Evolutionary conservation across 441 rosid genomes (phyloP).

Genomic region (Pelargonium myrrhifolium): DNA sequence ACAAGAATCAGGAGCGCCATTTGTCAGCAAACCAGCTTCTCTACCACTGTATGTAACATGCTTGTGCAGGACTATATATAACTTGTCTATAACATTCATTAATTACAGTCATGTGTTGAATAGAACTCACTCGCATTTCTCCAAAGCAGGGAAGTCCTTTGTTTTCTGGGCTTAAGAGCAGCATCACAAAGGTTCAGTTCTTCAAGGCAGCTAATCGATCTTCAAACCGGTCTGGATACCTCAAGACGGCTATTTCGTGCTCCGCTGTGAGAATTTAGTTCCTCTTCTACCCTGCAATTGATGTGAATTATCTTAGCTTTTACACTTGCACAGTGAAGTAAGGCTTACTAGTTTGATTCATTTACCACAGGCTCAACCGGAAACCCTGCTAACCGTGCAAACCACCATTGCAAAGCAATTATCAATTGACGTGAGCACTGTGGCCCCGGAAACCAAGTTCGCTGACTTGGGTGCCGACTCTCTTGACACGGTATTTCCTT

Average conservation of each 20-base stretch:
- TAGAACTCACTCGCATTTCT: slow-evolving; percentile 3
- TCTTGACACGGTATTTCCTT: slow-evolving; percentile 44
- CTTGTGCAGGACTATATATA: background rate
- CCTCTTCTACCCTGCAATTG: background rate
- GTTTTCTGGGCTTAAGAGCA: slow-evolving; percentile 25
- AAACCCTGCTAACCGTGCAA: slow-evolving; percentile 49
- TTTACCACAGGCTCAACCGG: slow-evolving; percentile 32
- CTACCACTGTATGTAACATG: slow-evolving; percentile 23
- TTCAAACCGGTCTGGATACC: slow-evolving; percentile 26
- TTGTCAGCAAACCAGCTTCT: slow-evolving; percentile 26
- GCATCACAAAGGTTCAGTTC: slow-evolving; percentile 23
- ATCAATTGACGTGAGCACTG: slow-evolving; percentile 43
- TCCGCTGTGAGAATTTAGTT: slow-evolving; percentile 31
- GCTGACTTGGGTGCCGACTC: slow-evolving; percentile 74
- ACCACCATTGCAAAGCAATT: slow-evolving; percentile 57
- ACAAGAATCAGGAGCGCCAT: slow-evolving; percentile 11
- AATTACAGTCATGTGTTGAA: too few relatives aligned
- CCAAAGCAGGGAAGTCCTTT: slow-evolving; percentile 31
- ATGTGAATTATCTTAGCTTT: background rate
- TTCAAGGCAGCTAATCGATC: slow-evolving; percentile 21
- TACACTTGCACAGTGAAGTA: background rate
- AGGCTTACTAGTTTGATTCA: background rate
- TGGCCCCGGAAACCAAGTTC: slow-evolving; percentile 54
- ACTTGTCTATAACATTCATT: too few relatives aligned
- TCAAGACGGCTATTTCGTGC: slow-evolving; percentile 36